Conservation (phyloP, 345 rosid genomes). For the Corchorus capsularis region DNA sequence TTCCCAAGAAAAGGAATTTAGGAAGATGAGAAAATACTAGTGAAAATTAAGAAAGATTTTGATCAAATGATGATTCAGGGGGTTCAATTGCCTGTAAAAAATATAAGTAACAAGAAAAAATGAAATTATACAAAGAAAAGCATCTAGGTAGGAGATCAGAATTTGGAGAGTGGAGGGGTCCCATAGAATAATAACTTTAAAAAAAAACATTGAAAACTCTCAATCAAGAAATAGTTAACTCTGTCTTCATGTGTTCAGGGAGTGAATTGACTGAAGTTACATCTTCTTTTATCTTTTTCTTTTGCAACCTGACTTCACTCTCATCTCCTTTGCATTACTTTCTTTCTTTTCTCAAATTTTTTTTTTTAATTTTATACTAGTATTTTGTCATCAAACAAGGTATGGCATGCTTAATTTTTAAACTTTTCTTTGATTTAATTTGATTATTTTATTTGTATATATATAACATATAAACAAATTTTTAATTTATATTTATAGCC, state of each 20-base stretch:
- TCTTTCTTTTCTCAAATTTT: neutral
- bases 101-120: neutral
- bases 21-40: neutral
- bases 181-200: slow-evolving; percentile 24
- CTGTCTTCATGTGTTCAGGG: slow-evolving; percentile 22
- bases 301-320: slow-evolving; percentile 19
- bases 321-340: neutral
- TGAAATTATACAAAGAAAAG: neutral
- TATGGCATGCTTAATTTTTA: too few species aligned
- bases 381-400: neutral
- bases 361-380: neutral
- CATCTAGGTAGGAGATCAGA: neutral
- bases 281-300: slow-evolving; percentile 17
- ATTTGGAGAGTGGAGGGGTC: slow-evolving; percentile 18
- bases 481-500: too few species aligned
- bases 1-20: neutral
- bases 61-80: neutral
- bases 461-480: too few species aligned
- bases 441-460: too few species aligned
- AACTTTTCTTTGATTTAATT: neutral
- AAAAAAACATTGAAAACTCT: slow-evolving; percentile 11
- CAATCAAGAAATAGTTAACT: slow-evolving; percentile 25
- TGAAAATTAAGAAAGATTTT: neutral
- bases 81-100: neutral
- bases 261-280: slow-evolving; percentile 27